These are phyloP conservation scores for Dictyostelium capitatum DNA, from an alignment of 78 protist genomes.

Conservation along the genomic window DNA sequence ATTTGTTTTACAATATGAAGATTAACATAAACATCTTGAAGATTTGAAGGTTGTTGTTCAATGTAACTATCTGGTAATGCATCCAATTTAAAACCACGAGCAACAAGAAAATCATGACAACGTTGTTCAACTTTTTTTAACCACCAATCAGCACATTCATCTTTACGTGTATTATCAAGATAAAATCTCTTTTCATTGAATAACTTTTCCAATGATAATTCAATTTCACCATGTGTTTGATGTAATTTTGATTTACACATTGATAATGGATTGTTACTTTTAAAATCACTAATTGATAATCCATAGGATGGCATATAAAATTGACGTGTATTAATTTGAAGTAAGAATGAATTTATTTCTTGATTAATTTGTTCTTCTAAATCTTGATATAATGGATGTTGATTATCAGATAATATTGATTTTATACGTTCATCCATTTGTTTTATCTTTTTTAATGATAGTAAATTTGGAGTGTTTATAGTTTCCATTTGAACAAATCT, in stretches of 20 bases:
- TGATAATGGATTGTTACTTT: neutral
- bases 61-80: conserved; percentile 75
- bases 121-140: conserved; percentile 32
- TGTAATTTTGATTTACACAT: conserved; percentile 38
- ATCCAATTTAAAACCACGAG: conserved; percentile 41
- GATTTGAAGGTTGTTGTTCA: conserved; percentile 60
- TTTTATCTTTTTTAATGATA: conserved; percentile 29
- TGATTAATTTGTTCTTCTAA: conserved; percentile 24
- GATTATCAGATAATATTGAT: neutral
- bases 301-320: conserved; percentile 67
- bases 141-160: conserved; percentile 75
- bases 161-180: conserved; percentile 21
- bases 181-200: neutral
- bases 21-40: conserved; percentile 29
- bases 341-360: conserved; percentile 1
- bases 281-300: conserved; percentile 3
- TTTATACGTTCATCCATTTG: neutral
- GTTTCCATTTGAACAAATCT: neutral
- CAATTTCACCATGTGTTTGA: conserved; percentile 62
- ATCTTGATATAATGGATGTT: conserved; percentile 51
- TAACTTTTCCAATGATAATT: conserved; percentile 36
- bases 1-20: conserved; percentile 30
- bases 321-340: neutral
- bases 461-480: neutral
- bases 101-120: conserved; percentile 5